Evolutionary conservation across 1,139 yeast genomes (phyloP).

Genomic region (Saccharomyces hybrid): DNA sequence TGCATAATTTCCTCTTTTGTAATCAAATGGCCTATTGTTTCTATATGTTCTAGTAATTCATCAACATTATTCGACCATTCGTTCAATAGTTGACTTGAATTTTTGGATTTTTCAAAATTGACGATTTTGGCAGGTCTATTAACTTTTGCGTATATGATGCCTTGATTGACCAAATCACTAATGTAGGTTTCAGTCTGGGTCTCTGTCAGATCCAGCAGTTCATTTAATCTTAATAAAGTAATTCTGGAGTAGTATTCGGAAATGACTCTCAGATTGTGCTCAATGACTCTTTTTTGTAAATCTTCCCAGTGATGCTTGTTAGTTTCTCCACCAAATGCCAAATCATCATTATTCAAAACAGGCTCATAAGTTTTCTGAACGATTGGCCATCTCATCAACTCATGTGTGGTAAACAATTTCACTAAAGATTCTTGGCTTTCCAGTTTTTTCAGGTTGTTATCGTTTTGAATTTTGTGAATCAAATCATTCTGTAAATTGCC

Average conservation of each 20-base stretch:
- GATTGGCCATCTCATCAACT: conserved; percentile 87
- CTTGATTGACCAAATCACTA: conserved; percentile 81
- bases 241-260: conserved; percentile 84
- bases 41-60: conserved; percentile 76
- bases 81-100: conserved; percentile 77
- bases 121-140: conserved; percentile 88
- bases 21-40: conserved; percentile 91
- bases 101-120: conserved; percentile 68
- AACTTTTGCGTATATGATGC: conserved; percentile 86
- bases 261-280: conserved; percentile 85
- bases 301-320: conserved; percentile 64
- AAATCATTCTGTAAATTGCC: conserved; percentile 87
- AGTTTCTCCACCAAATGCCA: conserved; percentile 33
- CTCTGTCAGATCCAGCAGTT: conserved; percentile 69
- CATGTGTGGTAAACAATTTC: conserved; percentile 79
- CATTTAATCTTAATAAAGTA: conserved; percentile 67
- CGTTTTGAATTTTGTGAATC: conserved; percentile 65
- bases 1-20: conserved; percentile 95
- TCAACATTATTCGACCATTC: conserved; percentile 93
- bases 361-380: conserved; percentile 63
- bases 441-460: conserved; percentile 58
- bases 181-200: conserved; percentile 77
- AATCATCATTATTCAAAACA: conserved; percentile 35
- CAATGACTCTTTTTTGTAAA: conserved; percentile 82
- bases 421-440: conserved; percentile 59